Evolutionary conservation across 768 basidiomycete species (phyloP), one percentile per base, ranked within the genome.

Genomic region (Clitopilus hobsonii): DNA sequence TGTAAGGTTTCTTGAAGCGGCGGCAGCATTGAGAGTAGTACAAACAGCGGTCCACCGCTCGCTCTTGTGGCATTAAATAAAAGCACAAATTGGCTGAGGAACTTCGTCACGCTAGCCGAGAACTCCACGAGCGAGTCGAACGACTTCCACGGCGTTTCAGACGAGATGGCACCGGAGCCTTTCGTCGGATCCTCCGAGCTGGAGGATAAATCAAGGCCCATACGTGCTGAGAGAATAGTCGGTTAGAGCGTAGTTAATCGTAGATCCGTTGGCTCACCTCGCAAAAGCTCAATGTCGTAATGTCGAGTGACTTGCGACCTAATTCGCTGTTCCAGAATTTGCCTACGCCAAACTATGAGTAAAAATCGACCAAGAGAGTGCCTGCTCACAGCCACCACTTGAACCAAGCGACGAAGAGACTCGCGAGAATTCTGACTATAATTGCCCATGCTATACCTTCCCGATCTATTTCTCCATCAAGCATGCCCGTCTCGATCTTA

Each of bases 1-100:
- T 50, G 57, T 4, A 69, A 2, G 2, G 57, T 27, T 1, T 57
- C 54, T 10, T 68, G 49, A 1, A 74, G 14, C 0, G 76, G 74
- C 29, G 67, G 66, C 5, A 59, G 55, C 6, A 73, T 25, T 52
- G 72, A 75, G 13, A 74, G 54, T 3, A 74, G 23, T 0, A 69
- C 69, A 26, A 74, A 75, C 1, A 70, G 24, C 0, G 66, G 67
- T 4, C 72, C 73, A 1, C 70, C 73, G 18, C 59, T 63, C 5
- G 67, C 62, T 1, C 65, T 56, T 0, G 73, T 68, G 2, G 66
- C 50, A 23, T 71, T 61, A 16, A 66, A 49, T 13, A 77, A 70
- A 16, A 75, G 61, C 0, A 61, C 27, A 11, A 73, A 51, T 30
- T 76, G 70, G 26, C 67, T 71, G 4, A 58, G 32, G 4, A 56